phyloP scores from a whole-genome alignment of 2,329 filamentous ascomycete species.

The Exophiala lecanii-corni region DNA sequence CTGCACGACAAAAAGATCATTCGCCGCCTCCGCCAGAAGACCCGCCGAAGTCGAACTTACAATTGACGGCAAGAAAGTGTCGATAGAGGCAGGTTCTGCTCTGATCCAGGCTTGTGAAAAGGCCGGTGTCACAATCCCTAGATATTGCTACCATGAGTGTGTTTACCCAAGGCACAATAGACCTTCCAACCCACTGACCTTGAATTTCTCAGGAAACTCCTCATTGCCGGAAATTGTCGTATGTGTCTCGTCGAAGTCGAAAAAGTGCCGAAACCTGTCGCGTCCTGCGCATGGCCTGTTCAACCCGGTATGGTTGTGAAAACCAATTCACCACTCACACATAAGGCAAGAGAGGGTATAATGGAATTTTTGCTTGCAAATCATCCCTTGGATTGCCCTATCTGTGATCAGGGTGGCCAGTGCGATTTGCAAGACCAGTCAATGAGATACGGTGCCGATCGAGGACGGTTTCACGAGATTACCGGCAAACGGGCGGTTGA shows the following conservation, averaged over 20 bases:
- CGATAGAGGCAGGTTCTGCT: constrained; percentile 94
- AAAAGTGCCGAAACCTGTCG: constrained; percentile 90
- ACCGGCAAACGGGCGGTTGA: constrained; percentile 95
- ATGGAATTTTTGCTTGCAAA: constrained; percentile 99
- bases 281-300: constrained; percentile 97
- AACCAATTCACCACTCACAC: constrained; percentile 90
- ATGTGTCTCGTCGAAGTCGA: constrained; percentile 99
- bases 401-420: constrained; percentile 98
- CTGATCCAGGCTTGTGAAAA: constrained; percentile 99
- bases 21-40: constrained; percentile 73
- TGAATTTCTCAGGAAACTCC: constrained; percentile 66
- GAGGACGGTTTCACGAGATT: constrained; percentile 94
- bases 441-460: constrained; percentile 95
- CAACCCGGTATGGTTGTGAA: constrained; percentile 99
- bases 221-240: constrained; percentile 99
- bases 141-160: constrained; percentile 99
- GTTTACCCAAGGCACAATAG: constrained; percentile 32
- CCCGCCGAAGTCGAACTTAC: constrained; percentile 94
- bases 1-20: constrained; percentile 65
- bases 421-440: constrained; percentile 99
- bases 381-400: constrained; percentile 91
- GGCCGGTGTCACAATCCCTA: constrained; percentile 82
- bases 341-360: constrained; percentile 97
- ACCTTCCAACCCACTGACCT: constrained; percentile 9
- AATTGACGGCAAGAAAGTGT: constrained; percentile 97